A percentile compares a stretch with the other conserved stretches of the same genome.
phyloP scores from a whole-genome alignment of 768 basidiomycete genomes.

The Lactarius hengduanensis region DNA sequence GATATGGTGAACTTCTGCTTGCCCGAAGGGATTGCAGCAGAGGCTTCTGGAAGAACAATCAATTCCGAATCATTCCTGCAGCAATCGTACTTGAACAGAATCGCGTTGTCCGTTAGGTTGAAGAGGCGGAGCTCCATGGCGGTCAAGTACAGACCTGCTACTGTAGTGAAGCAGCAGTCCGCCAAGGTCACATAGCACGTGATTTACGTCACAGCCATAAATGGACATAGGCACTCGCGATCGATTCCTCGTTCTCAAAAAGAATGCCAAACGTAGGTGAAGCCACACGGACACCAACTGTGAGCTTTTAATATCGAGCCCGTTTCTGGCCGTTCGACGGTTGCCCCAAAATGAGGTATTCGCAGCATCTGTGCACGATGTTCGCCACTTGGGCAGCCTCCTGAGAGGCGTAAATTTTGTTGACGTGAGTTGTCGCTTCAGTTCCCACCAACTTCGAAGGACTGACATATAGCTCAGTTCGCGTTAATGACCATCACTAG shows the following conservation, averaged over 20 bases:
- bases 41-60: conserved; percentile 5
- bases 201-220: conserved; percentile 3
- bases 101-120: conserved; percentile 38
- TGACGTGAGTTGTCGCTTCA: conserved; percentile 51
- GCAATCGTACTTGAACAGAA: conserved; percentile 29
- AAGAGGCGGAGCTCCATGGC: conserved; percentile 36
- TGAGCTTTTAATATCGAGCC: conserved; percentile 3
- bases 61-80: background rate
- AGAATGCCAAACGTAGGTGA: conserved; percentile 9
- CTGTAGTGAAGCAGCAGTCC: background rate
- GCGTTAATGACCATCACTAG: conserved; percentile 72
- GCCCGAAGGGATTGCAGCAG: conserved; percentile 25
- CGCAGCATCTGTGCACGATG: conserved; percentile 72
- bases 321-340: background rate
- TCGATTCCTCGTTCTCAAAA: background rate
- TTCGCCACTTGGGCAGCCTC: conserved; percentile 75
- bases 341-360: conserved; percentile 45
- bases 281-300: conserved; percentile 11
- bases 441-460: background rate
- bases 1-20: conserved; percentile 13
- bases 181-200: background rate
- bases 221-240: too few relatives aligned
- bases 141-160: background rate
- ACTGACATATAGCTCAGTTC: conserved; percentile 43
- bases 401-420: conserved; percentile 80